phyloP scores from a whole-genome alignment of 768 basidiomycete species.

The Kwoniella shandongensis region DNA sequence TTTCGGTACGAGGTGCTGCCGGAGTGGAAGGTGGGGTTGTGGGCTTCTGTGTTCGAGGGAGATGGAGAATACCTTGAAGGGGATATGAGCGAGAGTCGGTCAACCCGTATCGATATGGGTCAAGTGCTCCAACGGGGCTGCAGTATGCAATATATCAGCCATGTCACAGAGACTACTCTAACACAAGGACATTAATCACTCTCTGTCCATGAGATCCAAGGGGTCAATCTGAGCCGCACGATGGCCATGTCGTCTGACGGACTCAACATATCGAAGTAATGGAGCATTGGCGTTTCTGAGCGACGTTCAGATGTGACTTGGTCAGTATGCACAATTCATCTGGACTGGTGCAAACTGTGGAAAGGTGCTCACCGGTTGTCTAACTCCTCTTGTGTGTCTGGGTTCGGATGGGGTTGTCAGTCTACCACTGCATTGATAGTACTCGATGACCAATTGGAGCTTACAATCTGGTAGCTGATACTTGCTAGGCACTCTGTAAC shows the following conservation, averaged over 20 bases:
- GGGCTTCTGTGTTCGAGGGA: conserved; percentile 47
- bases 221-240: conserved; percentile 66
- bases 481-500: conserved; percentile 32
- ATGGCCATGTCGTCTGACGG: conserved; percentile 61
- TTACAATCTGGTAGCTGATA: conserved; percentile 37
- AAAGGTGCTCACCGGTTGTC: conserved; percentile 32
- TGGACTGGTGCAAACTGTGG: background rate
- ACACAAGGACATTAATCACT: conserved; percentile 58
- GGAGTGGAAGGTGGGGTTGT: conserved; percentile 16
- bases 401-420: too few species aligned
- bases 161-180: background rate
- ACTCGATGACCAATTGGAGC: background rate
- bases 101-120: conserved; percentile 75
- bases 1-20: conserved; percentile 50
- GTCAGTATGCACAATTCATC: conserved; percentile 44
- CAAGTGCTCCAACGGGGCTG: conserved; percentile 59
- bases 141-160: background rate
- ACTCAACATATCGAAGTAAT: conserved; percentile 83
- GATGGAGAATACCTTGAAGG: conserved; percentile 69
- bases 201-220: conserved; percentile 79
- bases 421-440: background rate
- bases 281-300: conserved; percentile 73
- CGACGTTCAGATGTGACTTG: conserved; percentile 66
- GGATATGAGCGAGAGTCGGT: conserved; percentile 63
- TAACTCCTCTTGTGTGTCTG: conserved; percentile 37